phyloP scores from a whole-genome alignment of 164 flowering plant genomes.

The Amborella trichopoda region DNA sequence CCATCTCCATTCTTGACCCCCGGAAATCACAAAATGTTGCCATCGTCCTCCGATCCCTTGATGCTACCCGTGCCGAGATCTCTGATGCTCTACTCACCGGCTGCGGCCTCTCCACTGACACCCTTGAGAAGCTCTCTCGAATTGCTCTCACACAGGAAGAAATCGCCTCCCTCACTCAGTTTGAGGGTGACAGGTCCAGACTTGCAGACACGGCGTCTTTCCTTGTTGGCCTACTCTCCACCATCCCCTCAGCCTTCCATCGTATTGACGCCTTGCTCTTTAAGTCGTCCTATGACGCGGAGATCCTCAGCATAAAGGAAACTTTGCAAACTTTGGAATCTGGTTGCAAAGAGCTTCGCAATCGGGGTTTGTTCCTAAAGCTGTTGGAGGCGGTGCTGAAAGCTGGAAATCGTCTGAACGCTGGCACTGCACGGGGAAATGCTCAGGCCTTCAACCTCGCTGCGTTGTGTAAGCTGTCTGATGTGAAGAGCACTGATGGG shows the following conservation, averaged over 20 bases:
- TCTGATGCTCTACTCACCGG: constrained; percentile 40
- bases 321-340: constrained; percentile 37
- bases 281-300: constrained; percentile 33
- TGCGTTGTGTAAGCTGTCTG: constrained; percentile 55
- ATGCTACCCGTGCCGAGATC: constrained; percentile 36
- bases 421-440: constrained; percentile 79
- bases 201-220: constrained; percentile 63
- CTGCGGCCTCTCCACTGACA: constrained; percentile 27
- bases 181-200: constrained; percentile 29
- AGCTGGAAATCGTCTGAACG: constrained; percentile 80
- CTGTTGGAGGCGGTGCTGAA: constrained; percentile 81
- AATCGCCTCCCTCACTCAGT: constrained; percentile 24
- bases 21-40: constrained; percentile 60
- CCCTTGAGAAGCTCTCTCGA: constrained; percentile 44
- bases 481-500: constrained; percentile 68
- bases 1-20: constrained; percentile 56
- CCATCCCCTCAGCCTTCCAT: constrained; percentile 41
- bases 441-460: constrained; percentile 69
- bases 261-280: constrained; percentile 52
- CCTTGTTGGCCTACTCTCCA: constrained; percentile 34
- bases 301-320: constrained; percentile 40
- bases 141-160: constrained; percentile 53
- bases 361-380: constrained; percentile 56
- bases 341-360: constrained; percentile 61
- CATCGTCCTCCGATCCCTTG: constrained; percentile 41